These are phyloP conservation scores for Podila verticillata DNA, from an alignment of 192 early-diverging fungal genomes.

Conservation along the genomic window DNA sequence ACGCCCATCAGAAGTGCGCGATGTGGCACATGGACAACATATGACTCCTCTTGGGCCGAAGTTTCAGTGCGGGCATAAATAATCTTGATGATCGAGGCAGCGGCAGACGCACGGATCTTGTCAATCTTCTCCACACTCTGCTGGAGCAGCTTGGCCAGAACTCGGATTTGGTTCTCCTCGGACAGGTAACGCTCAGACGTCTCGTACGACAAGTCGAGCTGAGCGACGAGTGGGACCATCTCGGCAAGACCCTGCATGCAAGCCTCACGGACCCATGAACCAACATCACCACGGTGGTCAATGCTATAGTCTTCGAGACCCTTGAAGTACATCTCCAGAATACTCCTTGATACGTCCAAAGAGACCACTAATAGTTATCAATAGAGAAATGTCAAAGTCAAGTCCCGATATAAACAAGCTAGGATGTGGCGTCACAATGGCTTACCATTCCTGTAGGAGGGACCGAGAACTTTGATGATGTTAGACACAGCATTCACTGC, in stretches of 20 bases:
- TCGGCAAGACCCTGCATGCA: conserved; percentile 67
- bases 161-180: conserved; percentile 38
- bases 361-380: conserved; percentile 37
- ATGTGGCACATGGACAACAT: conserved; percentile 22
- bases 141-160: conserved; percentile 66
- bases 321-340: conserved; percentile 64
- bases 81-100: conserved; percentile 64
- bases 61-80: conserved; percentile 34
- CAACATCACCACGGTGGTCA: conserved; percentile 95
- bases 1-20: conserved; percentile 22
- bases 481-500: conserved; percentile 65
- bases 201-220: conserved; percentile 27
- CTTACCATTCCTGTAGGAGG: conserved; percentile 50
- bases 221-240: conserved; percentile 53
- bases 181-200: conserved; percentile 45
- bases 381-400: background rate
- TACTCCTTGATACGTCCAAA: conserved; percentile 44
- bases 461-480: conserved; percentile 54
- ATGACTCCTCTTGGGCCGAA: conserved; percentile 9
- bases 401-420: too few species aligned
- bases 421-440: background rate
- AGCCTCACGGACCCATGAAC: conserved; percentile 89
- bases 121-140: conserved; percentile 96
- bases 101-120: conserved; percentile 78
- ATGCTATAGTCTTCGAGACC: conserved; percentile 87